phyloP scores from a whole-genome alignment of 2,329 filamentous ascomycete genomes.

The Metarhizium guizhouense region DNA sequence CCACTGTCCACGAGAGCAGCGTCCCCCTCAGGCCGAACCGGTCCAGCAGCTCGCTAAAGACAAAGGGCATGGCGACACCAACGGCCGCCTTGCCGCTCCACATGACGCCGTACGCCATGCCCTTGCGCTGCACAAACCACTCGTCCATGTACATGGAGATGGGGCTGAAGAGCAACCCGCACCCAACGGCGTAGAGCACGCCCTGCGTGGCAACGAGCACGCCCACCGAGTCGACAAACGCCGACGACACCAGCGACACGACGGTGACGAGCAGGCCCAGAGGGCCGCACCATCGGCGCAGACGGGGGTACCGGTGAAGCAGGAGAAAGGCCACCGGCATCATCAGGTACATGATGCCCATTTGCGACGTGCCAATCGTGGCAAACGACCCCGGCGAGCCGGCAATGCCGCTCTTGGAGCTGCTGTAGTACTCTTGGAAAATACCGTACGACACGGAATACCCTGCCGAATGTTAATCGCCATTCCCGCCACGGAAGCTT shows the following conservation, averaged over 20 bases:
- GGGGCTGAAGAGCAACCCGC: slow-evolving; percentile 23
- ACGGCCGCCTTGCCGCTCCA: slow-evolving; percentile 17
- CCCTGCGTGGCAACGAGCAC: slow-evolving; percentile 13
- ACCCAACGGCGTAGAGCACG: slow-evolving; percentile 47
- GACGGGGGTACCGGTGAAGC: slow-evolving; percentile 17
- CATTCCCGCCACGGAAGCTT: too few species aligned
- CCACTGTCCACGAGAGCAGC: too few species aligned
- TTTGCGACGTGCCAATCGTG: slow-evolving; percentile 16
- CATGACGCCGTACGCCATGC: slow-evolving; percentile 50
- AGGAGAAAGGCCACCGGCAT: slow-evolving; percentile 38
- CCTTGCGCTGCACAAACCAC: slow-evolving; percentile 44
- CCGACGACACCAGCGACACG: too few species aligned
- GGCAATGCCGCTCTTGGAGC: slow-evolving; percentile 26
- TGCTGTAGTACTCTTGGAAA: too few species aligned
- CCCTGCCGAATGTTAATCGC: too few species aligned
- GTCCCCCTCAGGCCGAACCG: too few species aligned
- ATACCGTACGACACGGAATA: too few species aligned
- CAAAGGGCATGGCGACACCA: too few species aligned
- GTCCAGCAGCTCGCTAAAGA: too few species aligned
- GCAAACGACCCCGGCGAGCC: slow-evolving; percentile 24
- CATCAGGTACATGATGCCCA: slow-evolving; percentile 43
- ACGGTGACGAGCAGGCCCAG: too few species aligned
- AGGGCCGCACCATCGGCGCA: too few species aligned
- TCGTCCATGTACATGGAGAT: slow-evolving; percentile 49
- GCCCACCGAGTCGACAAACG: too few species aligned